Conservation (phyloP, 331 rosid genomes). For the Erythrophleum ivorense region DNA sequence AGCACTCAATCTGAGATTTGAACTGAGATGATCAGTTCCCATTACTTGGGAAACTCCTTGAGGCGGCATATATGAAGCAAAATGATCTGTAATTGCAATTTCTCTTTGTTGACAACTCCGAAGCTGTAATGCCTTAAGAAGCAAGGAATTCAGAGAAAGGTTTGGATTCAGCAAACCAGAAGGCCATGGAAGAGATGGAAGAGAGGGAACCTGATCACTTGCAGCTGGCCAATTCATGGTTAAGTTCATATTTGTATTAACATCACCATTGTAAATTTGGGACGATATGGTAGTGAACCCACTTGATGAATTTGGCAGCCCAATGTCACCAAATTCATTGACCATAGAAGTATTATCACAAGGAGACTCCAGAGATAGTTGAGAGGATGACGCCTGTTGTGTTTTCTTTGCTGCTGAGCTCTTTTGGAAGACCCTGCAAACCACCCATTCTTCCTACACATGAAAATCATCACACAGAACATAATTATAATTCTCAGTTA, state of each 20-base stretch:
- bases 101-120: conserved; percentile 57
- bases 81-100: conserved; percentile 34
- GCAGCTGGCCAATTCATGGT: conserved; percentile 49
- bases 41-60: conserved; percentile 49
- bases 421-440: conserved; percentile 91
- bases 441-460: conserved; percentile 95
- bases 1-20: conserved; percentile 56
- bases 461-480: not conserved
- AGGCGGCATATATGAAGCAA: conserved; percentile 44
- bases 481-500: not conserved
- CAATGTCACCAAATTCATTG: conserved; percentile 79
- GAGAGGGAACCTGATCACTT: conserved; percentile 41
- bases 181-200: conserved; percentile 62
- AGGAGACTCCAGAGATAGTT: conserved; percentile 54
- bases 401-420: conserved; percentile 53
- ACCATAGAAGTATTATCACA: conserved; percentile 68
- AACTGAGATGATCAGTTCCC: conserved; percentile 45
- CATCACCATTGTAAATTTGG: conserved; percentile 38
- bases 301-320: conserved; percentile 62
- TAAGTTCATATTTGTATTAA: conserved; percentile 40
- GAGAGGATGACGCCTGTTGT: conserved; percentile 58
- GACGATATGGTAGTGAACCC: conserved; percentile 37
- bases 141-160: conserved; percentile 71
- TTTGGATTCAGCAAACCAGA: conserved; percentile 52
- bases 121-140: conserved; percentile 82